Percentiles rank a stretch among this genome's conserved stretches.
Conservation (phyloP, 2,329 filamentous ascomycete genomes). For the Colletotrichum tanaceti region DNA sequence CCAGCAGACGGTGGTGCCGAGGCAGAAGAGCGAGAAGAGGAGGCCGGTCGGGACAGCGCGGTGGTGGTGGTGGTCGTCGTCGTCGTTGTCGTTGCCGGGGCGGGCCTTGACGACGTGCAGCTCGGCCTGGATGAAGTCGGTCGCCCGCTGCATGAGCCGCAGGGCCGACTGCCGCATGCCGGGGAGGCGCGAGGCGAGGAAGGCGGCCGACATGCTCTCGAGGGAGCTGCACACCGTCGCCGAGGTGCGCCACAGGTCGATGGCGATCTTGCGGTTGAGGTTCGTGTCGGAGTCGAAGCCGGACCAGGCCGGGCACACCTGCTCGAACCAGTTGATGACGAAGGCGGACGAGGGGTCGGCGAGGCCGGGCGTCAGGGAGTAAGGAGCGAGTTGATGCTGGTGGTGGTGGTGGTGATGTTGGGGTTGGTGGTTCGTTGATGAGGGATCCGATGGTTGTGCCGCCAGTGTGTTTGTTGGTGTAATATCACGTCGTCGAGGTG, state of each 20-base stretch:
- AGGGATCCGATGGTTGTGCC: background rate
- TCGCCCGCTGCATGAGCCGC: conserved; percentile 50
- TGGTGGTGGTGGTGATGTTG: no score
- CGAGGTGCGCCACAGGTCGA: conserved; percentile 52
- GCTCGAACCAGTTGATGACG: conserved; percentile 54
- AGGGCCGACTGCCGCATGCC: conserved; percentile 51
- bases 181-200: conserved; percentile 50
- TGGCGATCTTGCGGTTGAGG: conserved; percentile 53
- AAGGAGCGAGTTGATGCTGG: conserved; percentile 31
- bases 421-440: background rate
- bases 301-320: conserved; percentile 56
- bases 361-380: conserved; percentile 40
- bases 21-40: conserved; percentile 53
- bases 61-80: no score
- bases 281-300: conserved; percentile 55
- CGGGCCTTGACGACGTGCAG: conserved; percentile 46
- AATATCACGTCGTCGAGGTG: background rate
- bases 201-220: conserved; percentile 56
- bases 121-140: conserved; percentile 50
- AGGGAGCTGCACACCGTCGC: conserved; percentile 53
- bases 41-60: conserved; percentile 49
- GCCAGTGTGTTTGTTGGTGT: background rate
- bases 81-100: no score
- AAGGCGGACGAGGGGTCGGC: conserved; percentile 49
- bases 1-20: conserved; percentile 56